Base-by-base conservation (phyloP, 2,329 filamentous ascomycete species). In the Arthrobotrys iridis region DNA sequence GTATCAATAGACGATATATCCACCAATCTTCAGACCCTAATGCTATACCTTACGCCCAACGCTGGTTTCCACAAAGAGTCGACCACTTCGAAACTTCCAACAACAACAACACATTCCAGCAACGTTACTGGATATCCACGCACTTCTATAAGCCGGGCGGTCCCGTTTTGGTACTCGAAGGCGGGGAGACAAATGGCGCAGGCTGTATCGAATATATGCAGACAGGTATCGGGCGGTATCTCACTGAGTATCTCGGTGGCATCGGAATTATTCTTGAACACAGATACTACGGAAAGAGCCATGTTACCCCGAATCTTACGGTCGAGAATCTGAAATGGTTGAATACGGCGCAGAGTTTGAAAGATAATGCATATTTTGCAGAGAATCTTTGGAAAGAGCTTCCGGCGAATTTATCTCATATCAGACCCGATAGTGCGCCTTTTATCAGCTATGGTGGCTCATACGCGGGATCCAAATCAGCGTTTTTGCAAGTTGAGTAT, bases 41-140 rank as follows among this genome's bases (percentile, higher is more conserved):
- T 50, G 50, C 64, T 7, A 68, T 75, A 15, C 58, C 63, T 5
- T 75, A 75, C 48, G 37, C 40, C n/a, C 37, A 48, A 18, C 55
- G 58, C 46, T 75, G 71, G 71, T 75, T 75, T n/a, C 37, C 55
- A 11, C 71, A 75, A 15, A 67, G 63, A 33, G 64, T 66, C 22
- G 71, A 75, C 57, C 71, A 75, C 40, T 57, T 63, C 22, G 91
- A 90, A 81, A 92, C 93, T 35, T 92, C 96, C 81, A 55, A 55
- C 50, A 88, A 86, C 6, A 84, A 90, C 78, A 89, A 82, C 24
- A 86, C 83, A 0, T 96, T 93, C 81, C 82, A 87, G 20, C 83
- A 94, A 52, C 87, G 92, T 8, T 96, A 95, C 83, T 96, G 90
- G 90, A 93, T 94, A 78, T 92, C 96, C 80, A 88, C 89, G 0